Evolutionary conservation across 106 monocot genomes (phyloP), one percentile per base, ranked within the genome.

Genomic region (Hemerocallis citrina): DNA sequence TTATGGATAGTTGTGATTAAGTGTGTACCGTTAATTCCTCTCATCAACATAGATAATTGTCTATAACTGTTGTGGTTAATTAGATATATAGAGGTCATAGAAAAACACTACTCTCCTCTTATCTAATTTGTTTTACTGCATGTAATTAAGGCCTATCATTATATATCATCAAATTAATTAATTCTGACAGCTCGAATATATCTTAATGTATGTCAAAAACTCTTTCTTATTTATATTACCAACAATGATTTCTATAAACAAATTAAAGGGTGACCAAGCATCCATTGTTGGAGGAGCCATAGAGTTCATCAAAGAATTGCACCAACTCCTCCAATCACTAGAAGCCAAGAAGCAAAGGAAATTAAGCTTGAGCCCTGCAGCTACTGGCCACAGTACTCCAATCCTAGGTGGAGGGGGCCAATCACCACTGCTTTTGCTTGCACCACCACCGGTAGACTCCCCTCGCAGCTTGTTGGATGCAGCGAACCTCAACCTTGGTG

Each of bases 281-380:
- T 88, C 92, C 0, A 81, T 92, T 21, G 88, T 92, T 22, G 84
- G 92, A n/a, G 92, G 92, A 52, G 92, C 92, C 0, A 81, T 92
- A 47, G 92, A 92, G 61, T 92, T 88, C 79, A 92, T 92, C 69
- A 88, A 84, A 68, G 92, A 92, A 70, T 27, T 92, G 55, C 92
- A 92, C 38, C 74, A 68, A 33, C 65, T 92, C 0, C 73, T 88
- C 0, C 72, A 68, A 7, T 84, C 92, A 0, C 50, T 93, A 11
- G 92, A 92, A 48, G 45, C 84, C 23, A 88, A 88, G 73, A 92
- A 92, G 69, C 68, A 76, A 36, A 76, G 88, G 64, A 85, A 65
- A 47, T n/a, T n/a, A n/a, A 85, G 68, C 59, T 16, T 76, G 23
- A 92, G 80, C 67, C 79, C 81, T 19, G 71, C 79, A 40, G 67